phyloP scores from a whole-genome alignment of 176 grass and related monocot genomes.

The Musa acuminata region DNA sequence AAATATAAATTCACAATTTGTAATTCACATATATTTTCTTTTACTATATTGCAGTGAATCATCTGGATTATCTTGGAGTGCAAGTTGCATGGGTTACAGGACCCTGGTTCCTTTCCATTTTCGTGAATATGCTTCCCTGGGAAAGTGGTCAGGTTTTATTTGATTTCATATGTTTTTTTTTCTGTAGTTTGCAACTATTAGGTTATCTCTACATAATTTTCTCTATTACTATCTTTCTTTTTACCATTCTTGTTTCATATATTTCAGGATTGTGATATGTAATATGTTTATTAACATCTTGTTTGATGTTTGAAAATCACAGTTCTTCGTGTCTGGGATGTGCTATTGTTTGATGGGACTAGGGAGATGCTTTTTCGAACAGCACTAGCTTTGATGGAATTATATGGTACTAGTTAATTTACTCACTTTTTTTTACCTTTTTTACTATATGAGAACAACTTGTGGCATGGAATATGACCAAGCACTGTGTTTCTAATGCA shows the following conservation, averaged over 20 bases:
- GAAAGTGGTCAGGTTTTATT: slow-evolving; percentile 85
- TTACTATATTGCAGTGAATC: slow-evolving; percentile 60
- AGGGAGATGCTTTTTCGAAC: slow-evolving; percentile 87
- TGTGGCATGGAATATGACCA: background rate
- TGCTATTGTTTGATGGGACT: slow-evolving; percentile 92
- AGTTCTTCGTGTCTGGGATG: slow-evolving; percentile 99
- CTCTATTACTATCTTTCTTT: background rate
- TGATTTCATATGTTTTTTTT: slow-evolving; percentile 10
- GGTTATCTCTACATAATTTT: background rate
- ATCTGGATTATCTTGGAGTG: slow-evolving; percentile 96
- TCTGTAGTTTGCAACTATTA: background rate
- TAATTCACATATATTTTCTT: background rate
- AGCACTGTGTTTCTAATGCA: background rate
- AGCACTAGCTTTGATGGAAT: slow-evolving; percentile 86
- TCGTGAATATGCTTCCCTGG: slow-evolving; percentile 99
- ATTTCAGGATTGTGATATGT: background rate
- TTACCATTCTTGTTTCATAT: background rate
- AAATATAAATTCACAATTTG: background rate
- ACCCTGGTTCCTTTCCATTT: slow-evolving; percentile 99
- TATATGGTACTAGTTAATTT: slow-evolving; percentile 60
- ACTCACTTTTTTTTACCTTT: background rate
- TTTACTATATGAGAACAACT: background rate
- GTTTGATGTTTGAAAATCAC: slow-evolving; percentile 34
- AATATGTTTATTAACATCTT: background rate
- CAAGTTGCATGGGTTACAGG: slow-evolving; percentile 98